Conservation (phyloP, 2,329 filamentous ascomycete genomes). For the Talaromyces sp. region DNA sequence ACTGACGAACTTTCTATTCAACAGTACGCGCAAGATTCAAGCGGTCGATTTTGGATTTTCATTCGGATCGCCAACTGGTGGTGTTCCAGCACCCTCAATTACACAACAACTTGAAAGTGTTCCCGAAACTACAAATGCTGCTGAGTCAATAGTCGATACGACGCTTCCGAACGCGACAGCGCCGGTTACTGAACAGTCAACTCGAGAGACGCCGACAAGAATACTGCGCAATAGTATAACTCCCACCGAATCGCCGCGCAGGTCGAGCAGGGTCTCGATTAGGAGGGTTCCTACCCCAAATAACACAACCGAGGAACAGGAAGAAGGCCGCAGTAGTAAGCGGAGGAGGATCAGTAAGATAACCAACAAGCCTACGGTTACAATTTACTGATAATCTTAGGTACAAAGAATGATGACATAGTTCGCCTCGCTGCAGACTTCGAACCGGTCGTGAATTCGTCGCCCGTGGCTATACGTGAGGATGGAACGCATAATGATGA, state of each 20-base stretch:
- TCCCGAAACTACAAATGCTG: slow-evolving; percentile 21
- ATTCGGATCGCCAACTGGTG: slow-evolving; percentile 34
- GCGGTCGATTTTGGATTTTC: slow-evolving; percentile 52
- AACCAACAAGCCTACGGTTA: neutral
- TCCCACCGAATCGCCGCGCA: slow-evolving; percentile 27
- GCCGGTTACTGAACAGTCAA: slow-evolving; percentile 13
- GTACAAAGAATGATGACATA: neutral
- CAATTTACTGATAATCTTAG: slow-evolving; percentile 5
- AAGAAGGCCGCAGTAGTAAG: slow-evolving; percentile 14
- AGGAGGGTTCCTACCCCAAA: neutral
- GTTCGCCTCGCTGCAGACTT: neutral
- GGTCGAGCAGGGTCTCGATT: slow-evolving; percentile 18
- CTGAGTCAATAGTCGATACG: slow-evolving; percentile 19
- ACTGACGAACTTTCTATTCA: slow-evolving; percentile 9
- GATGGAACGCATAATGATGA: neutral
- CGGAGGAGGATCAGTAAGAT: slow-evolving; percentile 16
- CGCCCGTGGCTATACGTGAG: neutral
- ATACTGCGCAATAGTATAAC: slow-evolving; percentile 17
- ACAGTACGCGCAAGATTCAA: slow-evolving; percentile 47
- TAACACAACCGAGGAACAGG: neutral
- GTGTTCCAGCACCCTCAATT: slow-evolving; percentile 24
- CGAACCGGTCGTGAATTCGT: neutral
- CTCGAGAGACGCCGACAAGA: slow-evolving; percentile 20
- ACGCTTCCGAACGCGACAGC: slow-evolving; percentile 18
- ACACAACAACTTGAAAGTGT: slow-evolving; percentile 25